These are phyloP conservation scores for Candida yuanshanica DNA, from an alignment of 805 yeast genomes.

Conservation along the genomic window DNA sequence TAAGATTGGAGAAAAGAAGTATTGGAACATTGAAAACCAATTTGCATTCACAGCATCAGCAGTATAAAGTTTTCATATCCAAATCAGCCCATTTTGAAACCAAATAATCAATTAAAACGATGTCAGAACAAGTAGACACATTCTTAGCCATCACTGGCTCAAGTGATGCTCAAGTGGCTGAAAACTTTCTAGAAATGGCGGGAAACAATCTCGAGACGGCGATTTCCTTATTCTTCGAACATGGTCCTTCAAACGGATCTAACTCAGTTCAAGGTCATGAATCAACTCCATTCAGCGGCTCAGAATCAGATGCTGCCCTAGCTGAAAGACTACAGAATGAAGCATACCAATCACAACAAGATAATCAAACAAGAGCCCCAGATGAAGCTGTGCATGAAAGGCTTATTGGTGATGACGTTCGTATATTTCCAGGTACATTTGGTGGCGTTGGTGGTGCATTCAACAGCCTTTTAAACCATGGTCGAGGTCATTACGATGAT, in stretches of 20 bases:
- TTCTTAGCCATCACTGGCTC: conserved; percentile 83
- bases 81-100: background rate
- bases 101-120: conserved; percentile 1
- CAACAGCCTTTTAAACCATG: conserved; percentile 9
- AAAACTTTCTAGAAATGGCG: conserved; percentile 71
- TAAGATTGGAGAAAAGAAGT: too few species aligned
- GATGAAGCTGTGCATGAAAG: conserved; percentile 77
- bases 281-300: conserved; percentile 3
- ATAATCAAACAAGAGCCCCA: conserved; percentile 47
- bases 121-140: conserved; percentile 52
- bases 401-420: conserved; percentile 46
- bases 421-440: conserved; percentile 29
- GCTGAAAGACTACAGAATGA: conserved; percentile 63
- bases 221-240: conserved; percentile 75
- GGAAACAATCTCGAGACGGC: conserved; percentile 79
- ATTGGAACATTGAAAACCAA: too few species aligned
- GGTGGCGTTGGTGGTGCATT: conserved; percentile 34
- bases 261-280: conserved; percentile 4
- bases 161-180: conserved; percentile 60
- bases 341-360: conserved; percentile 33
- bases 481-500: background rate
- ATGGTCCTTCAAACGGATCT: conserved; percentile 33
- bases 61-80: too few species aligned
- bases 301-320: conserved; percentile 41
- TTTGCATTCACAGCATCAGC: too few species aligned